phyloP scores from a whole-genome alignment of 1,284 basidiomycete species.

The Rhodotorula sp. region DNA sequence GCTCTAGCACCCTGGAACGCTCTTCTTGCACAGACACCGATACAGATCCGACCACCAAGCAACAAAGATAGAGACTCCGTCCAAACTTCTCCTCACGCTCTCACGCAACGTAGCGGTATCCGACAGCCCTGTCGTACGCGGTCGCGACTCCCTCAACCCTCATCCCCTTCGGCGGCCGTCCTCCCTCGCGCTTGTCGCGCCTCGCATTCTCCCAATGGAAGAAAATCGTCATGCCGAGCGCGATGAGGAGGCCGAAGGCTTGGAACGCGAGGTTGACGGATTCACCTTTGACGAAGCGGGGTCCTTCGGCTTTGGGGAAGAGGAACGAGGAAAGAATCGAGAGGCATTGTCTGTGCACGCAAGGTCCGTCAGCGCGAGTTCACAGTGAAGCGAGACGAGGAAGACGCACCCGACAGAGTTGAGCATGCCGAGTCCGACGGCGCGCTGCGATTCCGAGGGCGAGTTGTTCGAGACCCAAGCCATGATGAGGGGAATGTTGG shows the following conservation, averaged over 20 bases:
- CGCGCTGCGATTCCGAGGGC: not conserved
- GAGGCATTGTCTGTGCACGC: slow-evolving; percentile 50
- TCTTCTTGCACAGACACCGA: too few species aligned
- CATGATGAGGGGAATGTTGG: slow-evolving; percentile 1
- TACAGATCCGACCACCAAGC: too few species aligned
- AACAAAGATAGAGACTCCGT: too few species aligned
- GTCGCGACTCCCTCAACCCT: slow-evolving; percentile 36
- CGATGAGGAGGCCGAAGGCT: slow-evolving; percentile 49
- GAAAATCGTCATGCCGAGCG: slow-evolving; percentile 49
- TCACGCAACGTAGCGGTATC: not conserved
- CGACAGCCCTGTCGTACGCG: slow-evolving; percentile 21
- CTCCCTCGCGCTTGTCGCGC: slow-evolving; percentile 51
- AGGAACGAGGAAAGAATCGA: slow-evolving; percentile 52
- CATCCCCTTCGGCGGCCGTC: slow-evolving; percentile 45
- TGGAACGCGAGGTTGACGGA: slow-evolving; percentile 53
- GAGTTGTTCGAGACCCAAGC: not conserved
- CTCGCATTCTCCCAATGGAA: slow-evolving; percentile 51
- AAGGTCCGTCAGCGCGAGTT: not conserved
- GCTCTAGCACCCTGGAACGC: too few species aligned
- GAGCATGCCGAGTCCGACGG: slow-evolving; percentile 50
- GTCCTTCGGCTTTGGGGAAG: slow-evolving; percentile 52
- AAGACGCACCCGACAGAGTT: slow-evolving; percentile 43
- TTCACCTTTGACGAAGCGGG: slow-evolving; percentile 51
- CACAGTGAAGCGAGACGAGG: not conserved
- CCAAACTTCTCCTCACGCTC: too few species aligned